Percentiles rank a stretch among this genome's conserved stretches.
Conservation (phyloP, 2,329 filamentous ascomycete genomes). For the Aspergillus sp. region DNA sequence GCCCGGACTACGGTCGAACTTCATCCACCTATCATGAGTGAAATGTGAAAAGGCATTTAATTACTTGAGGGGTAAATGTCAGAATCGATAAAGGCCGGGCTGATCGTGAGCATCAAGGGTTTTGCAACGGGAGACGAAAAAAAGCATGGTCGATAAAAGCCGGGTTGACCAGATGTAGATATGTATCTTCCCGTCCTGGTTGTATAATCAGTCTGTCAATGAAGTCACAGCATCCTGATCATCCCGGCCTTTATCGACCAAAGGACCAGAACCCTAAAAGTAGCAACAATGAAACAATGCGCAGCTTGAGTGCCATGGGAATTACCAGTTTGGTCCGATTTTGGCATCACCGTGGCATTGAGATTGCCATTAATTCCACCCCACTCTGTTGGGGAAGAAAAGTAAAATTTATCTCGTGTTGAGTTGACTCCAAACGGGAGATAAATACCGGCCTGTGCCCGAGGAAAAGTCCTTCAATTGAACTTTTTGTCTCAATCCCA, state of each 20-base stretch:
- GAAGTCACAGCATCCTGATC: too few relatives aligned
- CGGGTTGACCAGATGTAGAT: too few relatives aligned
- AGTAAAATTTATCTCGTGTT: background rate
- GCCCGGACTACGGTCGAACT: background rate
- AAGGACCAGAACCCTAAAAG: too few relatives aligned
- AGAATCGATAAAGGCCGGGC: background rate
- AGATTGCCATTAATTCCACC: background rate
- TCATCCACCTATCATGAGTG: slow-evolving; percentile 2
- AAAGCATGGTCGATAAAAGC: too few relatives aligned
- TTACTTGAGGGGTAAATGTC: background rate
- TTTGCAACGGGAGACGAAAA: too few relatives aligned
- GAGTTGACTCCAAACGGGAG: background rate
- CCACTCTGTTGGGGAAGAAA: background rate
- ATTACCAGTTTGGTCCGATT: background rate
- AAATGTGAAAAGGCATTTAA: background rate
- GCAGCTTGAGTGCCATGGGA: background rate
- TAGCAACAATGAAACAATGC: background rate
- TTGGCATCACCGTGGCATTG: background rate
- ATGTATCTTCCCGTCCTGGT: too few relatives aligned
- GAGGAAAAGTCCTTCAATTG: background rate
- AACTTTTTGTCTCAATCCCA: background rate
- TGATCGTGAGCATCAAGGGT: background rate
- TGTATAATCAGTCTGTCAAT: too few relatives aligned
- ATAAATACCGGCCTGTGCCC: background rate
- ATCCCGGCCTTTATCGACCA: too few relatives aligned